A percentile compares a stretch with the other conserved stretches of the same genome.
Evolutionary conservation across 1,284 basidiomycete genomes (phyloP).

Genomic region (Fomitopsis schrenkii): DNA sequence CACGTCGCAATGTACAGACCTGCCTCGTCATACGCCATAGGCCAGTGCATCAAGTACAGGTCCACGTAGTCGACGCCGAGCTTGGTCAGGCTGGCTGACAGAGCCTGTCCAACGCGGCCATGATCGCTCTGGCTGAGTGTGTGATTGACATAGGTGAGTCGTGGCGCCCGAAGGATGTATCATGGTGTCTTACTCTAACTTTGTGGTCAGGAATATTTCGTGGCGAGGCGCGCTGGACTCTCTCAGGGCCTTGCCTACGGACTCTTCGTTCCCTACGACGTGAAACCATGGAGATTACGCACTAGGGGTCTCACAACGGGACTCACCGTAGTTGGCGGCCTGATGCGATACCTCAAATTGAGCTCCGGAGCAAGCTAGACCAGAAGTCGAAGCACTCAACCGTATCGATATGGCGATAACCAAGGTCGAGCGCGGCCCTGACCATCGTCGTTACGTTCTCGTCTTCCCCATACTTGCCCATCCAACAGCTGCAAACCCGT

Average conservation of each 20-base stretch:
- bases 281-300: not conserved
- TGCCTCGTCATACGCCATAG: not conserved
- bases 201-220: not conserved
- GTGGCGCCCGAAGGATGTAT: not conserved
- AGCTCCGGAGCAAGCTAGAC: not conserved
- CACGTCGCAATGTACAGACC: not conserved
- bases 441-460: not conserved
- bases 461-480: not conserved
- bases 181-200: not conserved
- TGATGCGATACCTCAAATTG: not conserved
- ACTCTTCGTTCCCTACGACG: not conserved
- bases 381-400: not conserved
- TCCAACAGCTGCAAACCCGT: not conserved
- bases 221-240: not conserved
- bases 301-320: not conserved
- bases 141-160: not conserved
- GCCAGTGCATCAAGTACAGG: constrained; percentile 17
- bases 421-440: not conserved
- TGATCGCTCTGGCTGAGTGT: not conserved
- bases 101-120: not conserved
- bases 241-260: not conserved
- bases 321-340: not conserved
- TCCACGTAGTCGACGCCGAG: constrained; percentile 62
- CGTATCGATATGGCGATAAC: not conserved
- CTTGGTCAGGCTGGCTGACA: constrained; percentile 40